Conservation (phyloP, 2,329 filamentous ascomycete species). For the Periconia sp. region DNA sequence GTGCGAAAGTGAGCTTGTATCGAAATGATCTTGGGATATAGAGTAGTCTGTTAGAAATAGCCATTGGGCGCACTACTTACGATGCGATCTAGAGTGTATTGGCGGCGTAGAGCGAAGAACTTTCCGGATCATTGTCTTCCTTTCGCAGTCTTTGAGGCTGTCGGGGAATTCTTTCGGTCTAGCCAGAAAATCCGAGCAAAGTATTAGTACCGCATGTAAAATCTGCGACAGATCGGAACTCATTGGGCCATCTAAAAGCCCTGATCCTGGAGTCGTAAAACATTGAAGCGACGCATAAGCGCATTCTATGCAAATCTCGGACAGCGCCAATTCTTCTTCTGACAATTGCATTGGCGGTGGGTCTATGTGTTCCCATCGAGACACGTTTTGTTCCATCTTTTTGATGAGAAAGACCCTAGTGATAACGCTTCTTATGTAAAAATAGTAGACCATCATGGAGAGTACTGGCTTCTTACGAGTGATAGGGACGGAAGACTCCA, state of each 20-base stretch:
- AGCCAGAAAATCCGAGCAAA: conserved; percentile 30
- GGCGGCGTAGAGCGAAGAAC: conserved; percentile 2
- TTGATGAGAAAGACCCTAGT: conserved; percentile 25
- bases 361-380: conserved; percentile 11
- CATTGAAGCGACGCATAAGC: conserved; percentile 24
- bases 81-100: conserved; percentile 12
- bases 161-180: conserved; percentile 20
- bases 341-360: conserved; percentile 12
- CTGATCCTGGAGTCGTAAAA: conserved; percentile 17
- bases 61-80: background rate
- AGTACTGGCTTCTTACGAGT: conserved; percentile 19
- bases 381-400: conserved; percentile 24
- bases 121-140: conserved; percentile 22
- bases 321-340: conserved; percentile 15
- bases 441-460: conserved; percentile 24
- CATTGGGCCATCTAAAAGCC: conserved; percentile 20
- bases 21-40: background rate
- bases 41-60: background rate
- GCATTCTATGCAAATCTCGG: conserved; percentile 30
- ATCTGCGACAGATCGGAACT: conserved; percentile 29
- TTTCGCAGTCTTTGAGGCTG: conserved; percentile 19
- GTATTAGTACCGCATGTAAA: conserved; percentile 26
- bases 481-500: conserved; percentile 9
- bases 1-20: background rate
- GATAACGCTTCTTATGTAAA: conserved; percentile 26